These are phyloP conservation scores for Penicillium crystallinum DNA, from an alignment of 495 filamentous ascomycete genomes.

Conservation along the genomic window DNA sequence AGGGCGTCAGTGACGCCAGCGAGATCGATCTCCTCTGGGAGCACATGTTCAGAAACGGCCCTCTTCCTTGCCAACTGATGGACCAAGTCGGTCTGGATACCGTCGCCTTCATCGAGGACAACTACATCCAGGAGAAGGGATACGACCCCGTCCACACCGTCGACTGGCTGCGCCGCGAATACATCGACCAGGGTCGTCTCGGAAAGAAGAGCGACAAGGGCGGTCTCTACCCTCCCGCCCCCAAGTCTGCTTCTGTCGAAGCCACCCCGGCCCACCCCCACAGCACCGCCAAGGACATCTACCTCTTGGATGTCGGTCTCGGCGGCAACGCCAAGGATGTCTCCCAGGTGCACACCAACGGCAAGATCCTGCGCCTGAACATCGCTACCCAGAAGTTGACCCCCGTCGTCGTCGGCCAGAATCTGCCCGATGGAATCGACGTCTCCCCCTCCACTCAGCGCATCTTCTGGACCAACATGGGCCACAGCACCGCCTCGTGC, in stretches of 20 bases:
- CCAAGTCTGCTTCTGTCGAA: constrained; percentile 1
- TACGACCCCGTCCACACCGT: constrained; percentile 20
- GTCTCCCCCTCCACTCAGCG: constrained; percentile 25
- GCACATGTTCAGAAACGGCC: constrained; percentile 26
- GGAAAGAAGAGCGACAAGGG: constrained; percentile 31
- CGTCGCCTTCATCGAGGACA: constrained; percentile 38
- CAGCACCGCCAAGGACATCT: constrained; percentile 16
- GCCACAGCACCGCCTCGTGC: constrained; percentile 22
- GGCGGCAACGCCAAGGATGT: constrained; percentile 21
- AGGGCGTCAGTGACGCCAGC: constrained; percentile 42
- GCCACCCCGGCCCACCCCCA: constrained; percentile 6
- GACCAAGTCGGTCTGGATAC: constrained; percentile 30
- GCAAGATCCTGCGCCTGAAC: constrained; percentile 19
- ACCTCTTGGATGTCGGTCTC: constrained; percentile 28
- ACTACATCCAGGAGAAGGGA: constrained; percentile 34
- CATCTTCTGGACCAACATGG: constrained; percentile 55
- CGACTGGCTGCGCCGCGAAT: constrained; percentile 31
- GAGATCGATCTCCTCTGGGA: constrained; percentile 44
- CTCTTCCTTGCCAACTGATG: constrained; percentile 28
- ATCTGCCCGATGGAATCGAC: constrained; percentile 48
- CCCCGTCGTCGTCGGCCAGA: constrained; percentile 25
- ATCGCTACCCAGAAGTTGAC: constrained; percentile 17
- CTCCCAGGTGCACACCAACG: constrained; percentile 14
- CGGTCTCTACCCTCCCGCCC: constrained; percentile 26
- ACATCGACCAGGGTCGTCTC: constrained; percentile 26